Conservation (phyloP, 169 alveolate genomes). For the Eimeria praecox region DNA sequence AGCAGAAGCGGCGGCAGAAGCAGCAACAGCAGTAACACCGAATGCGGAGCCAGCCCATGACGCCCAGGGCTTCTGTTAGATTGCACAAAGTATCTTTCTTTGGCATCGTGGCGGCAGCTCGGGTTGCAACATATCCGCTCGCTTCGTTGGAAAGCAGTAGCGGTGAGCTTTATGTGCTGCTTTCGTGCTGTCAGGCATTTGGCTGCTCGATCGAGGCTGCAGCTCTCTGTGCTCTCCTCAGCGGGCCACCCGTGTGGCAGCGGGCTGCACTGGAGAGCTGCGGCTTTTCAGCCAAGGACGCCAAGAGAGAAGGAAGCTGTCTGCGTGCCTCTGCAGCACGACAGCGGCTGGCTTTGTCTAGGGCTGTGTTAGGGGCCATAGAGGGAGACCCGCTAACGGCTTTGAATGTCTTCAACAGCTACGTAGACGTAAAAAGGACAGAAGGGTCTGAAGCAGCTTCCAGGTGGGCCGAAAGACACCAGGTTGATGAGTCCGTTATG, state of each 20-base stretch:
- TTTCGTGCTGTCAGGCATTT: constrained; percentile 45
- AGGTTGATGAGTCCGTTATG: constrained; percentile 39
- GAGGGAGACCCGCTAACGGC: constrained; percentile 68
- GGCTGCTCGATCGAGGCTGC: constrained; percentile 71
- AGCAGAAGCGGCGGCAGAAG: neutral
- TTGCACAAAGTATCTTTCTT: neutral
- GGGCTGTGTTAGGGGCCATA: constrained; percentile 47
- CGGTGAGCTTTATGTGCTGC: neutral
- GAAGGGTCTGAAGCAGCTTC: constrained; percentile 62
- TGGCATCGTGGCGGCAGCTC: neutral
- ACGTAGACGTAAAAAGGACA: neutral
- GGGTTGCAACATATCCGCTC: neutral
- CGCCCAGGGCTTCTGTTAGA: neutral
- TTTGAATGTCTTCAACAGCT: constrained; percentile 39
- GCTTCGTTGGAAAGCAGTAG: neutral
- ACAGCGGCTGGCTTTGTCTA: constrained; percentile 61
- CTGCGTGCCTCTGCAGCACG: constrained; percentile 63
- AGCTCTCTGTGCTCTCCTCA: constrained; percentile 62
- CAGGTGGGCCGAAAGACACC: constrained; percentile 61
- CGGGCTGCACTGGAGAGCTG: constrained; percentile 45
- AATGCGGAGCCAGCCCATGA: neutral
- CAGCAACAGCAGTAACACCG: neutral
- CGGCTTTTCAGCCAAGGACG: neutral
- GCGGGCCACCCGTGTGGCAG: constrained; percentile 76
- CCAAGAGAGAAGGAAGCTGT: neutral